phyloP scores from a whole-genome alignment of 495 filamentous ascomycete species.

The Astrothelium subdiscretum region DNA sequence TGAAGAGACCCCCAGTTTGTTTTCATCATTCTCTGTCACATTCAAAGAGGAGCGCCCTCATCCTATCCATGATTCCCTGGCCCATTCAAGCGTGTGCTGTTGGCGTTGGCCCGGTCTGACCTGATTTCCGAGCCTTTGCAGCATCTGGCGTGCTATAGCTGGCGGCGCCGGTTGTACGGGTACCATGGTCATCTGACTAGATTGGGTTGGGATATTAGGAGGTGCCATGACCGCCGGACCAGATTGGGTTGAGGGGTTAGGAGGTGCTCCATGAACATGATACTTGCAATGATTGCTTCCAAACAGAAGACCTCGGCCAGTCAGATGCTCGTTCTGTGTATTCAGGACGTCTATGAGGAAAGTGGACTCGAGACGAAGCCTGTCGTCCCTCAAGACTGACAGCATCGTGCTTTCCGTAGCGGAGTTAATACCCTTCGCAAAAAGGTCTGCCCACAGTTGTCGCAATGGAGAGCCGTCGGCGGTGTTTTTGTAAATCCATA shows the following conservation, averaged over 20 bases:
- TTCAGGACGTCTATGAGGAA: background rate
- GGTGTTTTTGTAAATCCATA: background rate
- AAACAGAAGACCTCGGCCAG: background rate
- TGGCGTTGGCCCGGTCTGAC: too few relatives aligned
- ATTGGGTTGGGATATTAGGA: background rate
- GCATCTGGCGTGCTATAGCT: too few relatives aligned
- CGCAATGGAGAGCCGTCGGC: background rate
- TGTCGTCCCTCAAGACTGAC: background rate
- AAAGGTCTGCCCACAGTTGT: background rate
- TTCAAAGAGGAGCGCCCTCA: too few relatives aligned
- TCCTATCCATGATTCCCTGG: too few relatives aligned
- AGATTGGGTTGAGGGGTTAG: too few relatives aligned
- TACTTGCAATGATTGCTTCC: background rate
- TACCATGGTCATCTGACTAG: too few relatives aligned
- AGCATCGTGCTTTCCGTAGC: background rate
- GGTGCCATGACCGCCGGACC: background rate
- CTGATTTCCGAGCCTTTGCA: too few relatives aligned
- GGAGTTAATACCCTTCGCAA: background rate
- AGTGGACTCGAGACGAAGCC: background rate
- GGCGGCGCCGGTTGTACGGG: too few relatives aligned
- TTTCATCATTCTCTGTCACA: too few relatives aligned
- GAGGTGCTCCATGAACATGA: background rate
- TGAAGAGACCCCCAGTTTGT: too few relatives aligned
- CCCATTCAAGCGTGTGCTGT: too few relatives aligned
- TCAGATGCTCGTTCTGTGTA: background rate